Base-by-base conservation (phyloP, 192 early-diverging fungal genomes). In the Coemansia sp. region DNA sequence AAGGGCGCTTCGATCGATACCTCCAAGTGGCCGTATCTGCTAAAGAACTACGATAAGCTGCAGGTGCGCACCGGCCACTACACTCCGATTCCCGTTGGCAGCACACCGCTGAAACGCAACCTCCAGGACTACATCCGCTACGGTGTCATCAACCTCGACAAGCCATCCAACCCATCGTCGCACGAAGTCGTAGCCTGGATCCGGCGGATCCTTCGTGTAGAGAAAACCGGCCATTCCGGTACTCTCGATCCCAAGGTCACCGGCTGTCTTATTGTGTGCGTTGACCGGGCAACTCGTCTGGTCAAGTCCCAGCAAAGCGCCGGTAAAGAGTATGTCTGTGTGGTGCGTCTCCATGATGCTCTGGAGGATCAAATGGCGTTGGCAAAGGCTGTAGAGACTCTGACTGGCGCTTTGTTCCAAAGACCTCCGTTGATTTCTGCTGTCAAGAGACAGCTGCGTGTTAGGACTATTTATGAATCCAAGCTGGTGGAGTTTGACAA, bases 151-250 rank as follows among this genome's bases (percentile, higher is more conserved):
- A 99, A 99, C 87, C 88, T 99, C 68, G 97, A 99, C 88, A 99
- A 99, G 87, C 97, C 97, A 38, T 91, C 97, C 37, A 99, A 99
- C 87, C 97, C 97, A 61, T 98, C 96, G 61, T 99, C 97, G 55
- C 97, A 99, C 88, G 97, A 99, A 85, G 97, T 99, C 28, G 97
- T 99, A 60, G 97, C 97, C 63, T 99, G 97, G 97, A 96, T 99
- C 79, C 90, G 94, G 43, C 92, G 96, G 66, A 99, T 99, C 65
- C 89, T 99, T 59, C 90, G 93, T 63, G 94, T 95, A 32, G 95
- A 99, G 73, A 99, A 99, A 80, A 99, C 97, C 54, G 97, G 97
- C 34, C 97, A 99, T 88, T 92, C 90, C 75, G 97, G 97, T 53
- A 99, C 97, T 8, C 90, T 99, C 7, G 97, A 99, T 86, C 97